Percentiles rank a stretch among this genome's conserved stretches.
Evolutionary conservation across 257 asterid genomes (phyloP).

Genomic region (Solanum acaule): DNA sequence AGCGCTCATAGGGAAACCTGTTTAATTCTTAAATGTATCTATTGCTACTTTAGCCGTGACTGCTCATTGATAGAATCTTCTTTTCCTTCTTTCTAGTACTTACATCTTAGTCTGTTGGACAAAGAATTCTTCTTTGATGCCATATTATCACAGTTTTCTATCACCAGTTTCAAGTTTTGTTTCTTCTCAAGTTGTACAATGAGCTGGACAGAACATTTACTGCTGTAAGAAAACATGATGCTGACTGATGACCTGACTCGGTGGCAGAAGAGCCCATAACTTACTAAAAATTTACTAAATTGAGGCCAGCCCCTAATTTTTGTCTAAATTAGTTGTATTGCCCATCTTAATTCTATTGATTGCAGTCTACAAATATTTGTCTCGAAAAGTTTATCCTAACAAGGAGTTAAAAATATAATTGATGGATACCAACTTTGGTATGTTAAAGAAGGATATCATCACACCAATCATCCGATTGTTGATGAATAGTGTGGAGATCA

Average conservation of each 20-base stretch:
- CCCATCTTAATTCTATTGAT: background rate
- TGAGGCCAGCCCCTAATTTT: background rate
- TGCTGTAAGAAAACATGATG: background rate
- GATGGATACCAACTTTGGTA: background rate
- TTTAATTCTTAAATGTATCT: background rate
- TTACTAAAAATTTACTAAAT: background rate
- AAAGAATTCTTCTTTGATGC: background rate
- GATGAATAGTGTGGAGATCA: background rate
- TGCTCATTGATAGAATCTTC: background rate
- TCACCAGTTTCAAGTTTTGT: background rate
- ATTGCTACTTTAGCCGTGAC: background rate
- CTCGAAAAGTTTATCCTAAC: background rate
- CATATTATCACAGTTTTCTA: background rate
- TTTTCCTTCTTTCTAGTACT: background rate
- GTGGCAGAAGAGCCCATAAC: background rate
- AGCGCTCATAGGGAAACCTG: background rate
- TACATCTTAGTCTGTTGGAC: background rate
- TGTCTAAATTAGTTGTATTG: background rate
- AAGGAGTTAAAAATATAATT: background rate
- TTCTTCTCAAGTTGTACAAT: background rate
- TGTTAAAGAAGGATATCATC: background rate
- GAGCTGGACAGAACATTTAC: background rate
- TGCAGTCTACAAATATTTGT: background rate
- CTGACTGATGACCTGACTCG: background rate
- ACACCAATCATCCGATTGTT: background rate